Conservation (phyloP, 768 basidiomycete species). For the Collybia sordida region DNA sequence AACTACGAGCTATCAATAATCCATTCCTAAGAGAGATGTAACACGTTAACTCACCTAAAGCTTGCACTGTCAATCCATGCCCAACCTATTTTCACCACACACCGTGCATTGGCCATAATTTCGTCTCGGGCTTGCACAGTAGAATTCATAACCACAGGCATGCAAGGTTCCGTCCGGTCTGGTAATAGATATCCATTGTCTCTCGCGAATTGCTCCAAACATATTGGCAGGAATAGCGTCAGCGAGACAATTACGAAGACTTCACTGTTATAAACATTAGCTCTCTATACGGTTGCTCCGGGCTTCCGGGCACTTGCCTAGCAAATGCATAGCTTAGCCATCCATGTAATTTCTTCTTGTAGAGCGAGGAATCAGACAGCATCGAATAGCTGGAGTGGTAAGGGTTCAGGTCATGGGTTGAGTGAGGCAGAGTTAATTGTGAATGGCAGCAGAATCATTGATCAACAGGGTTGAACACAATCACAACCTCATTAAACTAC, state of each 20-base stretch:
- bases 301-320: constrained; percentile 41
- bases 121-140: constrained; percentile 10
- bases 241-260: constrained; percentile 81
- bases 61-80: constrained; percentile 89
- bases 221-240: constrained; percentile 81
- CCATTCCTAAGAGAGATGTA: not conserved
- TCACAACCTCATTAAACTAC: too few relatives aligned
- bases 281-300: too few relatives aligned
- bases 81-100: constrained; percentile 83
- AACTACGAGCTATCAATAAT: constrained; percentile 36
- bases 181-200: constrained; percentile 84
- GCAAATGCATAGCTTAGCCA: constrained; percentile 89
- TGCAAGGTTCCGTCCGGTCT: constrained; percentile 63
- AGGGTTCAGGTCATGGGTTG: too few relatives aligned
- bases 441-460: too few relatives aligned
- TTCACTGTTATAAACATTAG: constrained; percentile 44
- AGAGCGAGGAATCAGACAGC: constrained; percentile 16
- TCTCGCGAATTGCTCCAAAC: constrained; percentile 84
- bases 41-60: constrained; percentile 62
- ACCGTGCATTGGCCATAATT: constrained; percentile 39
- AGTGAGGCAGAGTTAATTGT: too few relatives aligned
- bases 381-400: constrained; percentile 1
- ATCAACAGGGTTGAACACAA: too few relatives aligned
- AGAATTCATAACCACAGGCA: constrained; percentile 17
- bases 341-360: constrained; percentile 54